Percentiles rank a stretch among this genome's conserved stretches.
Conservation (phyloP, 495 filamentous ascomycete species). For the Friedmanniomyces simplex region DNA sequence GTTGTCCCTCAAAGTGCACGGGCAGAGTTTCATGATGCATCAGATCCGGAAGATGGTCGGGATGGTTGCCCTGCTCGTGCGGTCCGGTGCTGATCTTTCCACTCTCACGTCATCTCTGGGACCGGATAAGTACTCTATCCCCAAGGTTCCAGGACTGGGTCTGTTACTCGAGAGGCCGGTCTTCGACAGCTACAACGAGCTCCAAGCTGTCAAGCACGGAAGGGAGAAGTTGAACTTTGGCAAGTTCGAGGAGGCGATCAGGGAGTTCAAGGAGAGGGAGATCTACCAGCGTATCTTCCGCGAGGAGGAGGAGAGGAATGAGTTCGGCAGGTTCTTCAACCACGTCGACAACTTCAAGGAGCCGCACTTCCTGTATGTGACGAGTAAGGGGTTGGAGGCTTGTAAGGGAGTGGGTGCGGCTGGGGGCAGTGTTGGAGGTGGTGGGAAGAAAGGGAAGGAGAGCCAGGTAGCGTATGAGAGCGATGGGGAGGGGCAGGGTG, state of each 20-base stretch:
- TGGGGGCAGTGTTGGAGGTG: background rate
- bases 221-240: slow-evolving; percentile 60
- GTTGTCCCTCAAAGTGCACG: slow-evolving; percentile 90
- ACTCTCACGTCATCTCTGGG: slow-evolving; percentile 56
- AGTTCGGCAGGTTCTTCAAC: slow-evolving; percentile 59
- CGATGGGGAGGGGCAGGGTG: background rate
- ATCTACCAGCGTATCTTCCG: slow-evolving; percentile 89
- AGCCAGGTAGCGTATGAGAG: background rate
- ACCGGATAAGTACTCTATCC: slow-evolving; percentile 64
- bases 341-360: slow-evolving; percentile 69
- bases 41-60: slow-evolving; percentile 98
- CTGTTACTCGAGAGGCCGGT: slow-evolving; percentile 82
- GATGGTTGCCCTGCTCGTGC: slow-evolving; percentile 73
- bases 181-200: slow-evolving; percentile 72
- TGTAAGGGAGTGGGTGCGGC: background rate
- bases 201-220: slow-evolving; percentile 41
- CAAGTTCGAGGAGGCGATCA: slow-evolving; percentile 64
- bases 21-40: slow-evolving; percentile 99
- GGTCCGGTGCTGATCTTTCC: slow-evolving; percentile 61
- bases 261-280: slow-evolving; percentile 81
- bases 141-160: slow-evolving; percentile 83
- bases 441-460: background rate
- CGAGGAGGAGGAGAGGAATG: slow-evolving; percentile 61
- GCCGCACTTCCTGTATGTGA: slow-evolving; percentile 68
- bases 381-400: slow-evolving; percentile 26